Conservation (phyloP, 2,329 filamentous ascomycete genomes). For the Aspergillus awamori region DNA sequence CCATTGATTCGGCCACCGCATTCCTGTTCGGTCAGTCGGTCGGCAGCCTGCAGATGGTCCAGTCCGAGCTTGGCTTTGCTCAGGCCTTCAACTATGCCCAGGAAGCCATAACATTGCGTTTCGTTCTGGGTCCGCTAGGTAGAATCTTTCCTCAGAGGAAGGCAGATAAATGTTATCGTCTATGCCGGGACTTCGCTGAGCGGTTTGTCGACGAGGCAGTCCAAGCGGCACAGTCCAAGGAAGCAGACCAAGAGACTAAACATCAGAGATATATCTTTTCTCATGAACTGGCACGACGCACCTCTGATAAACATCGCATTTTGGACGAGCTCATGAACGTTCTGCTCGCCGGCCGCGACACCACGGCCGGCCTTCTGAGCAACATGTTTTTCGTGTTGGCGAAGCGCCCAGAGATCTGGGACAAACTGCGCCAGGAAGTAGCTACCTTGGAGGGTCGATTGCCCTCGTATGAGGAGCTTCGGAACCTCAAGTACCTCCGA, state of each 20-base stretch:
- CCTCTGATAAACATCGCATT: conserved; percentile 49
- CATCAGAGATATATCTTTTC: conserved; percentile 57
- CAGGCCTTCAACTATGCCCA: conserved; percentile 40
- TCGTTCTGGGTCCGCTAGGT: conserved; percentile 29
- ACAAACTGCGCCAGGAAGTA: conserved; percentile 27
- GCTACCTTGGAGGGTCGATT: background rate
- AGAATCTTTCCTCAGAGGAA: conserved; percentile 18
- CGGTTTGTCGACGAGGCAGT: conserved; percentile 22
- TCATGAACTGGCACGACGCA: conserved; percentile 57
- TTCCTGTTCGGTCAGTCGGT: conserved; percentile 67
- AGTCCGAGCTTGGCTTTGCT: conserved; percentile 30
- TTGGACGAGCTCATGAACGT: conserved; percentile 52
- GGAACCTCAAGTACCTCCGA: conserved; percentile 4
- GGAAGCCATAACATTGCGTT: conserved; percentile 30
- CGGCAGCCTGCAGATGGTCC: conserved; percentile 42
- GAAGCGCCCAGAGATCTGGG: conserved; percentile 30
- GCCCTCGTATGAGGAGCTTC: conserved; percentile 16
- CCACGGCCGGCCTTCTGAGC: conserved; percentile 39
- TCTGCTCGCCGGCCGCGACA: conserved; percentile 43
- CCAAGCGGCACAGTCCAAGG: conserved; percentile 21
- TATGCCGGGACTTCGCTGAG: conserved; percentile 5
- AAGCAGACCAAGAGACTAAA: background rate
- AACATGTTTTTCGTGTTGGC: conserved; percentile 38
- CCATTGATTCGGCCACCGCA: conserved; percentile 66
- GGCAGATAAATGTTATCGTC: conserved; percentile 24